Base-by-base conservation (phyloP, 441 rosid genomes). In the Euphorbia schlechtendalii region DNA sequence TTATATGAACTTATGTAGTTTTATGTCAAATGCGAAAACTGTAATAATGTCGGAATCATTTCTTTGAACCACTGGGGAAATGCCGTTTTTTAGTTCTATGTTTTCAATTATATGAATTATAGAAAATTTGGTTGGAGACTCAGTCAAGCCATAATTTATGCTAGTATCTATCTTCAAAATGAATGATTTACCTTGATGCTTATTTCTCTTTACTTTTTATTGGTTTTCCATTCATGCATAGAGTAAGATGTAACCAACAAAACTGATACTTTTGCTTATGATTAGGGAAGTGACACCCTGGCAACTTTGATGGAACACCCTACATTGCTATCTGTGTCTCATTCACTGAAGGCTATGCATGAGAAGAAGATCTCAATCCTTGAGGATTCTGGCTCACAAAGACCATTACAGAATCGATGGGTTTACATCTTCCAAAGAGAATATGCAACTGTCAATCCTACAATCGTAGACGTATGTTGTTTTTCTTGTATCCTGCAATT, bases 341-440 rank as follows among this genome's bases (percentile, higher is more conserved):
- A 63, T 9, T 75, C 81, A 15, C 82, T 89, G 63, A 82, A 74
- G 76, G 70, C 72, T 72, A 74, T 71, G 28, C 73, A 80, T 52
- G 89, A 85, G 81, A 68, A 45, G 60, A 81, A 63, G 46, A 71
- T 88, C 30, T 69, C 80, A 14, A 36, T 40, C 48, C 64, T 52
- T 4, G 66, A 43, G 30, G 79, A 76, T 41, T 68, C 62, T 4
- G 70, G 57, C 59, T 72, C 68, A 27, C 78, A 67, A 70, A 66
- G 62, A 30, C 51, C 76, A 59, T 21, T 55, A 5, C 71, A 63
- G 41, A 69, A 61, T 48, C 80, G 78, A 77, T 82, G 60, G 59
- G 86, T 87, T 64, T 89, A 86, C 71, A 11, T 92, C 56, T 87
- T 86, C 76, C 98, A 92, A 76, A 77, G 86, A 68, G 98, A 92